A percentile compares a stretch with the other conserved stretches of the same genome.
Conservation (phyloP, 192 early-diverging fungal species). For the Linnemannia hyalina region DNA sequence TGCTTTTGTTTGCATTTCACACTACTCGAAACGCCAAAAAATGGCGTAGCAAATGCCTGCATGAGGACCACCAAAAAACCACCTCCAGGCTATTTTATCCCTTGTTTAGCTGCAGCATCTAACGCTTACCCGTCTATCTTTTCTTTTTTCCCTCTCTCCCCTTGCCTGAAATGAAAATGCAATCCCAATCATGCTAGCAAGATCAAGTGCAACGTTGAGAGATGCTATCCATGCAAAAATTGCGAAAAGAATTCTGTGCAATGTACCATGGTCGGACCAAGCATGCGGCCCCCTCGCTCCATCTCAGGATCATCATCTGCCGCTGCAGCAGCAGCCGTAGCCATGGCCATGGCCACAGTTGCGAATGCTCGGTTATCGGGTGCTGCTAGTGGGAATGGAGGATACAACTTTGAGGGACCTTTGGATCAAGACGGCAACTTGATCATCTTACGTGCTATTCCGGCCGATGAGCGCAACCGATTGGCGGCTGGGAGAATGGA, state of each 20-base stretch:
- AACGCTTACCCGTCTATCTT: background rate
- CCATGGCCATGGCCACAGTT: constrained; percentile 43
- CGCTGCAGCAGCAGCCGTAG: constrained; percentile 41
- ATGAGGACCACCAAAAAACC: background rate
- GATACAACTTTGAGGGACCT: constrained; percentile 1
- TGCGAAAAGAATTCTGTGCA: constrained; percentile 45
- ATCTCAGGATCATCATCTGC: constrained; percentile 43
- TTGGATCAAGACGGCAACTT: background rate
- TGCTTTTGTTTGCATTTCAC: background rate
- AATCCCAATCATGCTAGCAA: constrained; percentile 22
- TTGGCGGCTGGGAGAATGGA: constrained; percentile 6
- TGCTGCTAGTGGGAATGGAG: background rate
- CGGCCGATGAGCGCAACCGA: constrained; percentile 14
- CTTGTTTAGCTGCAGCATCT: background rate
- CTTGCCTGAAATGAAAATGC: background rate
- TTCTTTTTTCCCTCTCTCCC: background rate
- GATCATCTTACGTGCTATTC: background rate
- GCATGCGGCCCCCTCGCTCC: constrained; percentile 47
- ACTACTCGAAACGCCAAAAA: background rate
- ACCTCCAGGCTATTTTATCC: background rate
- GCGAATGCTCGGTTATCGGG: constrained; percentile 26
- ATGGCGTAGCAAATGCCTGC: background rate
- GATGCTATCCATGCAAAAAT: constrained; percentile 38
- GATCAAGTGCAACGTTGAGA: constrained; percentile 56
- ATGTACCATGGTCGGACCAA: constrained; percentile 48